These are phyloP conservation scores for Cytospora piceae DNA, from an alignment of 2,329 filamentous ascomycete species.

Conservation along the genomic window DNA sequence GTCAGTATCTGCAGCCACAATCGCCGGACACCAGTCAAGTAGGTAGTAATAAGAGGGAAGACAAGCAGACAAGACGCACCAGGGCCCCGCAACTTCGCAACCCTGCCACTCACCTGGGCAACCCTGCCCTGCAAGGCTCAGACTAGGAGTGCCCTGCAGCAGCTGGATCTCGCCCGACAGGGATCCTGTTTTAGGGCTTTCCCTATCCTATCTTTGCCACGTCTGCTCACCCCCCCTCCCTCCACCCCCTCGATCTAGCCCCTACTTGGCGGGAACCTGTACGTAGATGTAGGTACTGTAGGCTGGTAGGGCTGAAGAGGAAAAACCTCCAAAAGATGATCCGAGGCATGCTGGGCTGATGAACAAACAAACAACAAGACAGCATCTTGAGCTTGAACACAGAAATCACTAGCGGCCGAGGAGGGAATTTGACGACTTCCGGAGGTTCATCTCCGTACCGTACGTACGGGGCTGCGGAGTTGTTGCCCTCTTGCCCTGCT, in stretches of 20 bases:
- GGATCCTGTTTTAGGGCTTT: conserved; percentile 1
- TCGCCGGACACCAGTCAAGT: neutral
- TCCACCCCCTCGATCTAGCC: neutral
- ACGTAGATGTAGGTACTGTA: neutral
- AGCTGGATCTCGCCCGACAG: conserved; percentile 1
- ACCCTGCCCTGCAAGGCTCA: neutral
- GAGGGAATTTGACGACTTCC: neutral
- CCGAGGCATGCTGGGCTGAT: neutral
- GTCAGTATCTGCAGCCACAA: conserved; percentile 3
- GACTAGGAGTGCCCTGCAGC: conserved; percentile 1
- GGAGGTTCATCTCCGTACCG: neutral
- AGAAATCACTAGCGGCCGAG: neutral
- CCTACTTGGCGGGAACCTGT: neutral
- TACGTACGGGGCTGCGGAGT: neutral
- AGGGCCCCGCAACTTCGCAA: neutral
- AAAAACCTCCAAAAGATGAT: neutral
- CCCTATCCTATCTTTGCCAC: neutral
- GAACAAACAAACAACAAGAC: neutral
- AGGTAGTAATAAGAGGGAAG: neutral
- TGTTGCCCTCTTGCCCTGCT: neutral
- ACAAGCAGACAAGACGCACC: neutral
- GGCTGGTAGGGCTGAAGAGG: neutral
- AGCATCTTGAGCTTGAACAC: neutral
- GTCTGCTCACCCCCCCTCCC: neutral
- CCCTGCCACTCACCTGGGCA: neutral